Evolutionary conservation across 148 eudicot genomes (phyloP), one percentile per base, ranked within the genome.

Genomic region (Persicaria maculosa): DNA sequence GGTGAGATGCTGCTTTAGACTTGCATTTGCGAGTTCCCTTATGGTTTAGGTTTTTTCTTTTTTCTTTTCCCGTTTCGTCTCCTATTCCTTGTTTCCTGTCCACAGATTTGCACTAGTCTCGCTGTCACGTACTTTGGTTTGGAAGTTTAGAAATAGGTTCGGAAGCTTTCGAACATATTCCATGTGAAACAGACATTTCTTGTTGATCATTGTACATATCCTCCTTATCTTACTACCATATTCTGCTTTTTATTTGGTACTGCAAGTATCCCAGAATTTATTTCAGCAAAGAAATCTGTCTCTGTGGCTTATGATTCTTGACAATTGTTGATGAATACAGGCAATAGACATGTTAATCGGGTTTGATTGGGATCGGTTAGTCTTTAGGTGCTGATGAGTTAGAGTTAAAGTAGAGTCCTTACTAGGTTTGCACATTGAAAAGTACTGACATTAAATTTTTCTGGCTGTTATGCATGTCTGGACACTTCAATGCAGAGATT

Each of bases 131-230:
- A 40, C 70, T 43, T 36, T 65, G 46, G 19, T 40, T 65, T 65
- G 70, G 47, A 65, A 65, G 46, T 65, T 65, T 40, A 65, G 70
- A 16, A 12, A 65, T 65, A 65, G 70, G 70, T 12, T 65, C 46
- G 6, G 46, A 65, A 65, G 70, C 70, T 65, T 65, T 65, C 47
- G 4, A 65, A 65, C 70, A 65, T 36, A 65, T 58, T 58, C 64
- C 64, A 54, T 62, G 68, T 62, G 68, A 9, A 62, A 62, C n/a
- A 10, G 68, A 25, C 68, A 7, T 62, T 16, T 62, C 68, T 40
- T 65, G 70, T 65, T 65, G 70, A 40, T 65, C 70, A 15, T 65
- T 65, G 70, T 65, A 65, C 70, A 65, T 65, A 65, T 65, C 45
- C 46, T 40, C 68, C 45, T 36, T 6, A 12, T 65, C 44, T 9